Evolutionary conservation across 2,329 filamentous ascomycete species (phyloP).

Genomic region (Kalaharituber pfeilii): DNA sequence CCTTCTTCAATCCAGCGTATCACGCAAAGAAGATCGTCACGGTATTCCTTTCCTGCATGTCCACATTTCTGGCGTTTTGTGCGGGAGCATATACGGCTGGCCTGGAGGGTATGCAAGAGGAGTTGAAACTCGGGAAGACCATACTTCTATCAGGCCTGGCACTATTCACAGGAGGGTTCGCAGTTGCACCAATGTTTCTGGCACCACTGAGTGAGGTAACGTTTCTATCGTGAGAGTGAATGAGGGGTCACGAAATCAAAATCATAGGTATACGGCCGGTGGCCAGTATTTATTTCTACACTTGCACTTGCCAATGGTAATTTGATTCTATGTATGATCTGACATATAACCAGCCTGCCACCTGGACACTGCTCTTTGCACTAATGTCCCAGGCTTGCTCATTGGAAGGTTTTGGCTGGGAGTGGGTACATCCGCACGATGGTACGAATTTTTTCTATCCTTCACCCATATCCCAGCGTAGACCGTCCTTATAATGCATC

Average conservation of each 20-base stretch:
- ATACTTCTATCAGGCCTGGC: conserved; percentile 61
- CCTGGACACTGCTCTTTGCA: conserved; percentile 54
- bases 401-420: conserved; percentile 60
- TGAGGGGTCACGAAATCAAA: not conserved
- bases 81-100: conserved; percentile 66
- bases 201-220: conserved; percentile 69
- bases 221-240: not conserved
- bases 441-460: not conserved
- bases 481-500: conserved; percentile 36
- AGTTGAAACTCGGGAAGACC: conserved; percentile 48
- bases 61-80: conserved; percentile 60
- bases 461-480: not conserved
- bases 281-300: conserved; percentile 61
- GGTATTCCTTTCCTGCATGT: conserved; percentile 55
- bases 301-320: conserved; percentile 49
- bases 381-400: conserved; percentile 54
- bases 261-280: conserved; percentile 46
- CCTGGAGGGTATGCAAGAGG: conserved; percentile 42
- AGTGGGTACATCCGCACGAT: conserved; percentile 43
- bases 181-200: conserved; percentile 66
- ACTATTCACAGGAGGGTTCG: conserved; percentile 66
- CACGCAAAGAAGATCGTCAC: conserved; percentile 59
- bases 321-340: conserved; percentile 6
- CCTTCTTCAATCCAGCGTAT: conserved; percentile 36
- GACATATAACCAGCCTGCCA: conserved; percentile 38